Percentiles rank a stretch among this genome's conserved stretches.
Conservation (phyloP, 495 filamentous ascomycete genomes). For the Penicillium turbatum region DNA sequence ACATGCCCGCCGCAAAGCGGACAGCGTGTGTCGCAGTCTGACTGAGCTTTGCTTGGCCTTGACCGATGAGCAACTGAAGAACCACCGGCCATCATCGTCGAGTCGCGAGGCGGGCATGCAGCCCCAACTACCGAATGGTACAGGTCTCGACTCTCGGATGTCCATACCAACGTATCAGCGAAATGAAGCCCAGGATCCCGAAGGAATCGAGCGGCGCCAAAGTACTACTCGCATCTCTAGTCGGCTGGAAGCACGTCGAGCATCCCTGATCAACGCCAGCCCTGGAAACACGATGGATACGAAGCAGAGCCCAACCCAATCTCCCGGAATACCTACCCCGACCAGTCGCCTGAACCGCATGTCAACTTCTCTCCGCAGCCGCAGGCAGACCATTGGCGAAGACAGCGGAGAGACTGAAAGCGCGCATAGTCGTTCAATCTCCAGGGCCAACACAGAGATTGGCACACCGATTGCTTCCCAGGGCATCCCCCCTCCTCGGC, state of each 20-base stretch:
- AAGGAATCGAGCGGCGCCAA: constrained; percentile 31
- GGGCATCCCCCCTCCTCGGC: constrained; percentile 26
- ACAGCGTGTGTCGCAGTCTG: constrained; percentile 86
- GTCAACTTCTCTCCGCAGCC: constrained; percentile 36
- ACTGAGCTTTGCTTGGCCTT: constrained; percentile 90
- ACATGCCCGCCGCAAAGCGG: constrained; percentile 81
- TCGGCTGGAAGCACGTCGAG: constrained; percentile 68
- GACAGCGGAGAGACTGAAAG: constrained; percentile 22
- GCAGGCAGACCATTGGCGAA: constrained; percentile 33
- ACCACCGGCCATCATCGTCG: constrained; percentile 22
- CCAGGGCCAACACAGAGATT: constrained; percentile 40
- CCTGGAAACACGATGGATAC: constrained; percentile 16
- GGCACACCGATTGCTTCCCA: constrained; percentile 27
- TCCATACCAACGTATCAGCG: constrained; percentile 33
- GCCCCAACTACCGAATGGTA: constrained; percentile 25
- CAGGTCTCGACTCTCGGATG: constrained; percentile 30
- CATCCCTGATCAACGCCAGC: constrained; percentile 52
- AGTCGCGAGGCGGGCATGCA: constrained; percentile 25
- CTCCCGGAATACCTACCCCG: constrained; percentile 28
- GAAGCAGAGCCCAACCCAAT: constrained; percentile 22
- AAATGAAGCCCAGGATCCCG: constrained; percentile 43
- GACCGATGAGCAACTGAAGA: constrained; percentile 45
- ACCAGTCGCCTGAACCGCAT: constrained; percentile 37
- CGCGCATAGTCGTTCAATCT: constrained; percentile 31
- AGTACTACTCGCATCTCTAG: constrained; percentile 61